Conservation (phyloP, 768 basidiomycete genomes). For the Gloeostereum incarnatum region DNA sequence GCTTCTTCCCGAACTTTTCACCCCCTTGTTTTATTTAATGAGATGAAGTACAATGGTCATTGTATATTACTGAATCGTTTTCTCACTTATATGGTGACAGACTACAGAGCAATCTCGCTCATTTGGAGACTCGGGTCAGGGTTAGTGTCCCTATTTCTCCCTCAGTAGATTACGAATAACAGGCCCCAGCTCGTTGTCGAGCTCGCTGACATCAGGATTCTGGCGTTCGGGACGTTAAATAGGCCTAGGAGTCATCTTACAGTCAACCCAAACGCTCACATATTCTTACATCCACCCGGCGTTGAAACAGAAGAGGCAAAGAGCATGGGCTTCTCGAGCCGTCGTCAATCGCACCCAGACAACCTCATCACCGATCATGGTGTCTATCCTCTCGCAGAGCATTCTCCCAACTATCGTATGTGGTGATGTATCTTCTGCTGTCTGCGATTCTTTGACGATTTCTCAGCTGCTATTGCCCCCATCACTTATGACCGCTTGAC, state of each 20-base stretch:
- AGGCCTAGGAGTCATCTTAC: constrained; percentile 45
- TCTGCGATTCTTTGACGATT: not conserved
- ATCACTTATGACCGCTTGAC: constrained; percentile 31
- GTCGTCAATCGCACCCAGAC: constrained; percentile 9
- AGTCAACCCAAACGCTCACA: constrained; percentile 60
- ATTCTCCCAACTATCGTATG: constrained; percentile 20
- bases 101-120: constrained; percentile 57
- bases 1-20: constrained; percentile 59
- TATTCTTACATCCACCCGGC: constrained; percentile 63
- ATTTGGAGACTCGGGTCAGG: constrained; percentile 56
- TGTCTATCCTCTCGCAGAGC: constrained; percentile 28
- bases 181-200: constrained; percentile 53
- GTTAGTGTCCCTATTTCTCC: constrained; percentile 28
- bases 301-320: constrained; percentile 21
- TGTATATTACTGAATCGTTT: not conserved
- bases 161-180: not conserved
- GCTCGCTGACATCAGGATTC: constrained; percentile 61
- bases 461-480: constrained; percentile 5
- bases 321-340: no score
- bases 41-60: constrained; percentile 51
- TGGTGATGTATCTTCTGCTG: constrained; percentile 1
- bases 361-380: constrained; percentile 29
- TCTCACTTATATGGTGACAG: constrained; percentile 22
- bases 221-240: constrained; percentile 60
- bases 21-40: constrained; percentile 58